Base-by-base conservation (phyloP, 2,329 filamentous ascomycete species). In the Teratosphaeria epicoccoides region DNA sequence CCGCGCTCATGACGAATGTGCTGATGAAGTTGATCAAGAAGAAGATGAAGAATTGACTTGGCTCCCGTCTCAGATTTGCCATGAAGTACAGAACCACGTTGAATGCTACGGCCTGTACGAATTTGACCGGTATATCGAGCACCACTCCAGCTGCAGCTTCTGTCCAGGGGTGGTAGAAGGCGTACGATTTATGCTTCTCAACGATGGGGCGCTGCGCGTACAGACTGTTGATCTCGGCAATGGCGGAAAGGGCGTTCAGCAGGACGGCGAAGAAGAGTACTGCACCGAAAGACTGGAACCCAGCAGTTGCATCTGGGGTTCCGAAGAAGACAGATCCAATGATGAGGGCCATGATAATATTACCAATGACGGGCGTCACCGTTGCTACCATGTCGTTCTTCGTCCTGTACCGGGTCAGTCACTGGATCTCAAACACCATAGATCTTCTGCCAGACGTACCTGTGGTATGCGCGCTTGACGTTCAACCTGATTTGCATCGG, bases 221-320 rank as follows among this genome's bases (percentile, higher is more conserved):
- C 6, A 75, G 62, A 1, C 85, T 88, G 44, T 91, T 72, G 65
- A 95, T 91, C 58, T 84, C 81, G 1, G 74, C 70, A 49, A 83
- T 78, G 7, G 79, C 75, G 0, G 71, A 75, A 17, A 83, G 66
- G 2, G 79, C 80, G 55, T 81, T 83, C 57, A 83, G 71, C 2
- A 84, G 66, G 23, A 83, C 66, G 2, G 79, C 78, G 56, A 83
- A 74, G 69, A 84, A 84, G 7, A 84, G 65, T 2, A 79, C 72
- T 0, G 78, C 75, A 9, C 79, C 80, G 47, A 75, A 76, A 1
- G 75, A 67, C 55, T 73, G 77, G 63, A 83, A 80, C 0, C 74
- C 74, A 2, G 65, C 68, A 0, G 79, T 77, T 0, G 73, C 72
- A 11, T 76, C 57, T 0, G 75, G 73, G 0, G 73, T 74, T 2